Evolutionary conservation across 1,139 yeast species (phyloP), one percentile per base, ranked within the genome.

Genomic region (Hansenula sp.): DNA sequence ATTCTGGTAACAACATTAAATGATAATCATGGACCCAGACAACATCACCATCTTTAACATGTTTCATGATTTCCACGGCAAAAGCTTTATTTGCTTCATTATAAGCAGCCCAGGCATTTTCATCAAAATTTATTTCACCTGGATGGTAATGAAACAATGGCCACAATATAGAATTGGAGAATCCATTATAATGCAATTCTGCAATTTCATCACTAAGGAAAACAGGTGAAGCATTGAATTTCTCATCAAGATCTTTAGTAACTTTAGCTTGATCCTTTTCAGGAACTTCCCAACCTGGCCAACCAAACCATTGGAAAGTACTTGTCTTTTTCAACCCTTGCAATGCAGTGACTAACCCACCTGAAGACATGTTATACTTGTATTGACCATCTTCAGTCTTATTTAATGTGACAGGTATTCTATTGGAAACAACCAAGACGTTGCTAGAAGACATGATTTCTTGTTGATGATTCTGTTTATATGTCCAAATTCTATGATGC

Each of bases 21-120:
- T 94, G 98, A 64, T 94, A 94, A 62, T 94, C 99, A 61, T 94
- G 99, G 27, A 89, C 95, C 97, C 99, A 94, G 22, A 94, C 83
- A 60, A 90, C 69, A 60, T 94, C 99, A 44, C 86, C 81, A 51
- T 89, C 96, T 31, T 79, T 72, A 34, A 86, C 83, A 52, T 79
- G 79, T 19, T 72, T 68, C 14, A 89, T 80, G 45, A 94, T 81
- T 32, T 74, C 83, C 38, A 77, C 67, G 19, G 97, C 95, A 68
- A 94, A 94, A 48, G 76, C 70, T 45, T 82, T 68, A 61, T 94
- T 94, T 16, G 98, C 98, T 62, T 89, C 95, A 44, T 89, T 86
- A 62, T 94, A 94, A 2, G 97, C 97, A 38, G 92, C 92, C 98
- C 98, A 94, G 4, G 97, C 96, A 48, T 80, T 80, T 61, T 94